Base-by-base conservation (phyloP, 148 eudicot genomes). In the Cornus controversa region DNA sequence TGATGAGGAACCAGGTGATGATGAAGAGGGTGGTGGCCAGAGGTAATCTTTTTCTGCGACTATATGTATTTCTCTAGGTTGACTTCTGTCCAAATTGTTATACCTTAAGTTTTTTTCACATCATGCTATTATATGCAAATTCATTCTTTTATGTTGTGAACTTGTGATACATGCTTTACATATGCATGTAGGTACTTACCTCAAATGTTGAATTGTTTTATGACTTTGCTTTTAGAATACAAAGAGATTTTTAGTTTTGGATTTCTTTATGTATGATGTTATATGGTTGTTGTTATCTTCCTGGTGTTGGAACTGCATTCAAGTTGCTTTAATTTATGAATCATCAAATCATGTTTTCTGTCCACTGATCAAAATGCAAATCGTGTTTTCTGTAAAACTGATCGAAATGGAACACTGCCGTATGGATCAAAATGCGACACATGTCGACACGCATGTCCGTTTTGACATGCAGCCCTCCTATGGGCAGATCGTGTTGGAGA, bases 1-100 rank as follows among this genome's bases (percentile, higher is more conserved):
- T 70, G 97, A 95, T 71, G 99, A 95, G 82, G 97, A 95, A 69
- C 96, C 97, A 16, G 97, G 99, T 70, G 99, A 93, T 42, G 99
- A 93, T 84, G 99, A 95, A 80, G 99, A 93, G 75, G 87, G 89
- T 78, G 87, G 91, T 72, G 96, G 84, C 82, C 97, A 91, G 82
- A 94, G 97, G 98, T 94, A 83, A 68, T 75, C 22, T 79, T 72
- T 75, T 31, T 77, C 67, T 74, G 26, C 70, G n/a, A 8, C 27
- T 58, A 60, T 31, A 27, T 42, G 3, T 20, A 5, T 67, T 40
- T 78, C 26, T 29, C 20, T 73, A 69, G 7, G 42, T 36, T 60
- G 63, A 70, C 67, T 5, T 57, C 53, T 31, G 18, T n/a, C 6
- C 34, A 54, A 50, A 54, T 29, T 25, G 64, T 60, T n/a, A 60